A percentile compares a stretch with the other conserved stretches of the same genome.
phyloP scores from a whole-genome alignment of 169 alveolate genomes.

The Cryptosporidium ryanae region DNA sequence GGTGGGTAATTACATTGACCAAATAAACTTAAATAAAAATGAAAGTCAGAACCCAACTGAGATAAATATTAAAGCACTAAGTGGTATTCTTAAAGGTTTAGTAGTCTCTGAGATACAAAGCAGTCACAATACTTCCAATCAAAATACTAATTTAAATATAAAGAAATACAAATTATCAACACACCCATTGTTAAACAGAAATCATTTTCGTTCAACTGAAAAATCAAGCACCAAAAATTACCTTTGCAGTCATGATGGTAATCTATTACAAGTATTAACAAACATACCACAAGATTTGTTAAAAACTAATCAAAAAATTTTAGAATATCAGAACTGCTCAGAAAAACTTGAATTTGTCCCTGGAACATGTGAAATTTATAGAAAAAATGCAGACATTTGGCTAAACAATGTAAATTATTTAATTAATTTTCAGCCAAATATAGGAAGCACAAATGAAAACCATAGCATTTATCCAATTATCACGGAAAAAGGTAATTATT shows the following conservation, averaged over 20 bases:
- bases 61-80: no score
- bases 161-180: neutral
- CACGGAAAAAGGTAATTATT: neutral
- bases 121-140: neutral
- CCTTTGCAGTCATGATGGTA: neutral
- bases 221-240: neutral
- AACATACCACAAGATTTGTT: slow-evolving; percentile 35
- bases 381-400: slow-evolving; percentile 47
- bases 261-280: slow-evolving; percentile 15
- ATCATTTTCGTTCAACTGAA: neutral
- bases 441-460: neutral
- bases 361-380: slow-evolving; percentile 26
- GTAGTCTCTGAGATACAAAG: no score
- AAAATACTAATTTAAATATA: neutral
- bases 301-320: slow-evolving; percentile 13
- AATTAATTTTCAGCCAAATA: neutral
- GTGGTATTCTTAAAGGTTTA: no score
- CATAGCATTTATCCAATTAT: neutral
- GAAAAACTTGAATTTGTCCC: slow-evolving; percentile 4
- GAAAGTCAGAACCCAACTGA: no score
- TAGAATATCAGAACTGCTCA: neutral
- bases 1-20: no score
- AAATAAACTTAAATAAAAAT: no score
- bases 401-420: neutral
- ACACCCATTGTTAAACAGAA: slow-evolving; percentile 12